These are phyloP conservation scores for Potentilla sterilis DNA, from an alignment of 306 rosid species.

Conservation along the genomic window DNA sequence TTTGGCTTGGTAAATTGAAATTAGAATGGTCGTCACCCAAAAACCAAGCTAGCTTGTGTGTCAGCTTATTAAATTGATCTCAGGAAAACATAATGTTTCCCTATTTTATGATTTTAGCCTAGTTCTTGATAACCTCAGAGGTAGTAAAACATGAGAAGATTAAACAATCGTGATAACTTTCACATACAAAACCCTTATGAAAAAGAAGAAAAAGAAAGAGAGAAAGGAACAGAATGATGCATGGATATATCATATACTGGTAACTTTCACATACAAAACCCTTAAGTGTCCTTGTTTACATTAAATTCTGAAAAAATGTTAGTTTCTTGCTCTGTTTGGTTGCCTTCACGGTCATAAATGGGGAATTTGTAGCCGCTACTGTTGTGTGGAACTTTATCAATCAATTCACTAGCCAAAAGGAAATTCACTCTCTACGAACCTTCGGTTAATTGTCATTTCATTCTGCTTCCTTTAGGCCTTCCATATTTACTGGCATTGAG, in stretches of 20 bases:
- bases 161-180: neutral
- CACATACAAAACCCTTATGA: too few relatives aligned
- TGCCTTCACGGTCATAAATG: neutral
- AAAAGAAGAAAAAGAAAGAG: neutral
- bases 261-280: too few relatives aligned
- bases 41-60: too few relatives aligned
- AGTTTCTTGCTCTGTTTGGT: neutral
- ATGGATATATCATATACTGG: neutral
- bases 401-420: neutral
- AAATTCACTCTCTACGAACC: neutral
- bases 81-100: too few relatives aligned
- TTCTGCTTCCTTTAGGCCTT: slow-evolving; percentile 21
- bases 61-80: too few relatives aligned
- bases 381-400: neutral
- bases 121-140: neutral
- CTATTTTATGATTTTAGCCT: too few relatives aligned
- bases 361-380: neutral
- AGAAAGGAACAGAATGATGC: neutral
- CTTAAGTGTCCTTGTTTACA: slow-evolving; percentile 4
- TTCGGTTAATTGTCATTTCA: slow-evolving; percentile 1
- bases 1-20: too few relatives aligned
- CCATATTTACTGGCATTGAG: slow-evolving; percentile 35
- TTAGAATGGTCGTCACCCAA: too few relatives aligned
- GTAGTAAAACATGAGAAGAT: neutral
- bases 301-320: neutral